phyloP scores from a whole-genome alignment of 2,329 filamentous ascomycete species.

The Monascus ruber region DNA sequence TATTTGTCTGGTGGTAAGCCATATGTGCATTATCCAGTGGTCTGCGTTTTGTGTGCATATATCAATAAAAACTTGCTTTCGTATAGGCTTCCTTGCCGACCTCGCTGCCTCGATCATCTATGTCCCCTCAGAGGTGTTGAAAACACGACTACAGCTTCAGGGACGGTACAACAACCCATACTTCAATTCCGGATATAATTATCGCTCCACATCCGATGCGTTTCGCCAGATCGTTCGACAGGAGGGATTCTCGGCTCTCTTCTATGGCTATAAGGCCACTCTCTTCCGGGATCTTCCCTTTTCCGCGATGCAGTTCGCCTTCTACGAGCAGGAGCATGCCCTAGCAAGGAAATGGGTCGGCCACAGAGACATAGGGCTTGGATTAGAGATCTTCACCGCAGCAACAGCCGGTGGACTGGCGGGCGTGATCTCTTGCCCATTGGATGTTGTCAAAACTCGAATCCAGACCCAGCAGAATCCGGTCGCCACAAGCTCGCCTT shows the following conservation, averaged over 20 bases:
- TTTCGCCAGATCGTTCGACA: conserved; percentile 69
- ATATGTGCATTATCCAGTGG: conserved; percentile 27
- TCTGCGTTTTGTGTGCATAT: too few relatives aligned
- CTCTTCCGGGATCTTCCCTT: conserved; percentile 91
- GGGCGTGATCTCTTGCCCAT: conserved; percentile 84
- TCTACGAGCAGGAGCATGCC: conserved; percentile 87
- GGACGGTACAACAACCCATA: conserved; percentile 90
- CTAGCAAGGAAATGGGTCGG: conserved; percentile 70
- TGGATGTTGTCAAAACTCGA: conserved; percentile 94
- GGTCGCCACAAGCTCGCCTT: conserved; percentile 10
- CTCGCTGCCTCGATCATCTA: conserved; percentile 86
- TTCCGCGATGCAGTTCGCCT: conserved; percentile 92
- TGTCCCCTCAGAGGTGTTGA: conserved; percentile 93
- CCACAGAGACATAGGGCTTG: conserved; percentile 71
- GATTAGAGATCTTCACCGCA: conserved; percentile 78
- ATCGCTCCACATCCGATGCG: conserved; percentile 73
- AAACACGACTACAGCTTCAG: conserved; percentile 91
- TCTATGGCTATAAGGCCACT: conserved; percentile 95
- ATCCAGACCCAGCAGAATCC: conserved; percentile 82
- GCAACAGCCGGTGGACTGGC: conserved; percentile 84
- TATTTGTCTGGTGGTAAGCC: conserved; percentile 64
- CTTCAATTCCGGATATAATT: conserved; percentile 93
- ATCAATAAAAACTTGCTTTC: not conserved
- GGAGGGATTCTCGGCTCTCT: conserved; percentile 77
- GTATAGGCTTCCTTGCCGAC: conserved; percentile 76